Evolutionary conservation across 2,329 filamentous ascomycete genomes (phyloP).

Genomic region (Colletotrichum spaethianum): DNA sequence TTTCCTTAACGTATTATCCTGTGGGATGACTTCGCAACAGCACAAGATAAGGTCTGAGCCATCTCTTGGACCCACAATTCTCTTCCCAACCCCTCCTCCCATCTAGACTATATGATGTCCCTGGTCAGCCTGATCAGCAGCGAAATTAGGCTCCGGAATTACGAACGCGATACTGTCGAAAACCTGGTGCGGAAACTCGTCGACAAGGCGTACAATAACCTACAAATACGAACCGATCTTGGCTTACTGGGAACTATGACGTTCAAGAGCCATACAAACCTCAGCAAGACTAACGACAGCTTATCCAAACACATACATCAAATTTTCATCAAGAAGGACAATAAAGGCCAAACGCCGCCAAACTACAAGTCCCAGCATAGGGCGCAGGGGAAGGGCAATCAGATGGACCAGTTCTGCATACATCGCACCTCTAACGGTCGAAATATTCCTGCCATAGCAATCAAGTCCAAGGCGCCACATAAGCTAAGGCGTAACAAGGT

Average conservation of each 20-base stretch:
- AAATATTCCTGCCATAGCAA: slow-evolving; percentile 47
- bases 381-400: slow-evolving; percentile 45
- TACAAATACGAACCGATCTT: slow-evolving; percentile 47
- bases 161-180: slow-evolving; percentile 53
- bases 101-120: slow-evolving; percentile 51
- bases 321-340: slow-evolving; percentile 42
- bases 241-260: slow-evolving; percentile 51
- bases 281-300: slow-evolving; percentile 45
- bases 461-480: slow-evolving; percentile 56
- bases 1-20: slow-evolving; percentile 54
- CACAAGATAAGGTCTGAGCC: slow-evolving; percentile 51
- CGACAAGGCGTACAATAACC: slow-evolving; percentile 46
- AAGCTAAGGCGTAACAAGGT: slow-evolving; percentile 53
- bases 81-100: slow-evolving; percentile 48
- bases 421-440: slow-evolving; percentile 42
- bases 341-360: slow-evolving; percentile 23
- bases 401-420: neutral
- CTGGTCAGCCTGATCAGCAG: slow-evolving; percentile 51
- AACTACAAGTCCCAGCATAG: slow-evolving; percentile 41
- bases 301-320: slow-evolving; percentile 46
- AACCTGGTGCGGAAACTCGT: slow-evolving; percentile 53
- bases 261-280: slow-evolving; percentile 56
- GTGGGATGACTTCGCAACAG: slow-evolving; percentile 51
- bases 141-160: slow-evolving; percentile 52
- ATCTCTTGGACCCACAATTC: slow-evolving; percentile 48